Evolutionary conservation across 2,329 filamentous ascomycete genomes (phyloP), one percentile per base, ranked within the genome.

Genomic region (Trichophaea hybrida): DNA sequence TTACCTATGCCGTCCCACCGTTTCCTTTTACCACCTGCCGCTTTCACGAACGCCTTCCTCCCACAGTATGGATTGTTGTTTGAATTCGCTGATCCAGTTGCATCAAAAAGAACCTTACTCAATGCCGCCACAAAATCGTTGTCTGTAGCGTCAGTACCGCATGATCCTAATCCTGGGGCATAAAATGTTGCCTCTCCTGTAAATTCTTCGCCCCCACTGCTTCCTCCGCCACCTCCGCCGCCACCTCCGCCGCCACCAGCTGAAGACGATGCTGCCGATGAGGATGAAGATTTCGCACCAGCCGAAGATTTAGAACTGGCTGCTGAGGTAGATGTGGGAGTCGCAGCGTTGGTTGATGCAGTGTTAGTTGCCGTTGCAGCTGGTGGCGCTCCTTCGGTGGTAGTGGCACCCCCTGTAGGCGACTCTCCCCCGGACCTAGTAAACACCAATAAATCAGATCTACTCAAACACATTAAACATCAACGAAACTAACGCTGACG

Each of bases 1-100:
- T 57, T 57, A n/a, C 51, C 13, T 13, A 35, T 33, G n/a, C 31
- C 44, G 12, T 50, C 55, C 17, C n/a, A 50, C 15, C 56, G 43
- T 53, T 32, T 35, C 10, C 32, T 35, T n/a, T 40, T 57, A 48
- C 43, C 51, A 0, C 59, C 56, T 6, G 59, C 57, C 40, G 58
- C 58, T 54, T 62, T 60, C n/a, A 68, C 59, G 5, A 68, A 58
- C 40, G 67, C 67, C 51, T 64, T 66, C 50, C 65, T 57, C 7
- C 65, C 64, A 59, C 66, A 68, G 46, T 67, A 66, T 6, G 67
- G 67, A 35, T 68, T 68, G 51, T 66, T 65, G 34, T 67, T 68
- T 33, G 63, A 61, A 50, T 68, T 68, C 8, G 62, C 64, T 32
- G 61, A 63, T 6, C 64, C 64, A 10, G 63, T 61, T 43, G 64